Base-by-base conservation (phyloP, 2,329 filamentous ascomycete species). In the Parastagonospora avenae region DNA sequence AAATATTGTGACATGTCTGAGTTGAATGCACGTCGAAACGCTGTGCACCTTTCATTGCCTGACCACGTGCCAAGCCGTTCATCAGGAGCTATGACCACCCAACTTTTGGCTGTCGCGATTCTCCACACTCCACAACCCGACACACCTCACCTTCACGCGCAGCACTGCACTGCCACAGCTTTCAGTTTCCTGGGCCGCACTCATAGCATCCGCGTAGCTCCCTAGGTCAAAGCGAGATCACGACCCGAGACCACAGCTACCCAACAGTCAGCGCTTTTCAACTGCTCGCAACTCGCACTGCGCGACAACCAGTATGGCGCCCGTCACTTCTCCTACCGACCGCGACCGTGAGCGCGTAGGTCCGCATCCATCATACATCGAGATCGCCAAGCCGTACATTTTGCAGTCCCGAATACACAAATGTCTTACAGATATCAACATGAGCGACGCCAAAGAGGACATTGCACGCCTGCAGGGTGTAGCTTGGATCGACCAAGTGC, bases 401-500 rank as follows among this genome's bases (percentile, higher is more conserved):
- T 88, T 91, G 59, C 91, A 97, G 70, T 87, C 91, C 63, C 86
- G 85, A 62, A 84, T 97, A 48, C 87, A 91, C 54, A 84, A 85
- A 66, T 86, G 87, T 71, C 82, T 96, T 50, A 80, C 82, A 38
- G 83, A 84, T 15, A 85, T 87, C 55, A 85, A 86, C 33, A 85
- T 88, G 64, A 89, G 90, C 66, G 86, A 90, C 44, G 85, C 89
- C 32, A 86, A 89, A 50, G 92, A 97, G 72, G 90, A 93, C 66
- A 85, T 78, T 54, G 85, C 91, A 59, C 86, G 93, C 45, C 77
- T 97, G 38, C 91, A 94, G 66, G 94, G 93, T 14, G 88, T 97
- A 8, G 85, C 91, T 52, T 89, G 93, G 81, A 93, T 99, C 55
- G 91, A 97, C 67, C 89, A 86, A 54, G 89, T 96, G 36, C 84